Evolutionary conservation across 2,329 filamentous ascomycete species (phyloP).

Genomic region (Ilyonectria destructans): DNA sequence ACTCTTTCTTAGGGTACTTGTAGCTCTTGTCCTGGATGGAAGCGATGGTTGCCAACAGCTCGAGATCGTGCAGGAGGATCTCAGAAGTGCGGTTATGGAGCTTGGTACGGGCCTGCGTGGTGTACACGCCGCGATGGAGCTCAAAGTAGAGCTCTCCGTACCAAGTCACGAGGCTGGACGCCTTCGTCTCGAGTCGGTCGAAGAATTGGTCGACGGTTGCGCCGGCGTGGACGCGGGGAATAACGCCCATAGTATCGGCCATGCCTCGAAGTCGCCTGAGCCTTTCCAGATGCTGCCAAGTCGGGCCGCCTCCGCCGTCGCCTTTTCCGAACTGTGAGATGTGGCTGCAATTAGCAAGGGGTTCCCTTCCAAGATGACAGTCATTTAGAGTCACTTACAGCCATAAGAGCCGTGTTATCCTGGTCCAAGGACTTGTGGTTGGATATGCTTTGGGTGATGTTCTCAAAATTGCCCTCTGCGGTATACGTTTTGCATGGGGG

Average conservation of each 20-base stretch:
- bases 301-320: constrained; percentile 95
- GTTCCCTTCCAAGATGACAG: constrained; percentile 82
- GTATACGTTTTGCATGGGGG: constrained; percentile 96
- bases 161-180: constrained; percentile 90
- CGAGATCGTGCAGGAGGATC: constrained; percentile 87
- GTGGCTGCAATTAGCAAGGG: constrained; percentile 69
- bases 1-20: constrained; percentile 93
- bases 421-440: constrained; percentile 94
- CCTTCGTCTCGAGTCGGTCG: constrained; percentile 85
- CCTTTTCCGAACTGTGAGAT: constrained; percentile 84
- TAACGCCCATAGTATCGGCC: constrained; percentile 83
- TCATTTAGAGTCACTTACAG: constrained; percentile 12
- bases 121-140: constrained; percentile 96
- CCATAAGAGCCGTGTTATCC: constrained; percentile 87
- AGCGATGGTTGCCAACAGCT: constrained; percentile 89
- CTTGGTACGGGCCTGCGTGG: constrained; percentile 98
- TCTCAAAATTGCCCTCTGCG: constrained; percentile 92
- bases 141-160: constrained; percentile 99
- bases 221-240: constrained; percentile 92
- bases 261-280: constrained; percentile 92
- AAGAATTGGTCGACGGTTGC: constrained; percentile 96
- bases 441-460: constrained; percentile 86
- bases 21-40: constrained; percentile 82
- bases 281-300: constrained; percentile 95
- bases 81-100: constrained; percentile 91